Percentiles rank a stretch among this genome's conserved stretches.
These are phyloP conservation scores for Rhizopogon roseolus DNA, from an alignment of 768 basidiomycete genomes.

Conservation along the genomic window DNA sequence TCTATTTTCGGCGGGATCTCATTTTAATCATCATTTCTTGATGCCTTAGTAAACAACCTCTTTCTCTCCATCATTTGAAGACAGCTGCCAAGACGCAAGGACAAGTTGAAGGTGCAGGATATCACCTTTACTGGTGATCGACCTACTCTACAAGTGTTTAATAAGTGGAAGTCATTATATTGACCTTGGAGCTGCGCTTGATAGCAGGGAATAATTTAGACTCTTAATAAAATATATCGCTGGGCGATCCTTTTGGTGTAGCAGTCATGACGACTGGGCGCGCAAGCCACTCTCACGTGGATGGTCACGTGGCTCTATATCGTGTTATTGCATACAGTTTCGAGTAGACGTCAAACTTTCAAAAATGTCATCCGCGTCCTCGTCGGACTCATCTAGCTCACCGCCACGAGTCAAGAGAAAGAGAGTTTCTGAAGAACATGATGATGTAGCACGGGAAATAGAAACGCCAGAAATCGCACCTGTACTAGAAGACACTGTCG, in stretches of 20 bases:
- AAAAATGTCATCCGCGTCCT: constrained; percentile 16
- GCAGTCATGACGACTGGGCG: too few relatives aligned
- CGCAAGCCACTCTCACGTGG: background rate
- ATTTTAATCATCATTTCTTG: background rate
- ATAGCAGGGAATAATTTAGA: too few relatives aligned
- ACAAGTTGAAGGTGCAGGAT: background rate
- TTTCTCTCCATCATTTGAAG: background rate
- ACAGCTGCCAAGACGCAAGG: background rate
- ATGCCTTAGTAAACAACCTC: background rate
- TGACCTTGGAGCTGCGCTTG: background rate
- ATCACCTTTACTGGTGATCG: constrained; percentile 1
- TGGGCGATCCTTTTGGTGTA: background rate
- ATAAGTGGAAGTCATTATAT: background rate
- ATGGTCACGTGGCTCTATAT: background rate
- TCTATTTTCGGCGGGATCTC: background rate
- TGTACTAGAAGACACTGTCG: constrained; percentile 33
- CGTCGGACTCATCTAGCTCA: constrained; percentile 30
- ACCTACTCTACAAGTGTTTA: background rate
- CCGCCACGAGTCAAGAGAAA: constrained; percentile 21
- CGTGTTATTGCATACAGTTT: background rate
- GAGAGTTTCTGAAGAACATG: constrained; percentile 11
- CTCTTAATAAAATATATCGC: too few relatives aligned
- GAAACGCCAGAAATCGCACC: constrained; percentile 8
- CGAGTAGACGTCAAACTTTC: background rate
- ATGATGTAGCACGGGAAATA: constrained; percentile 12